Evolutionary conservation across 768 basidiomycete species (phyloP), one percentile per base, ranked within the genome.

Genomic region (Boletus vermiculosoides): DNA sequence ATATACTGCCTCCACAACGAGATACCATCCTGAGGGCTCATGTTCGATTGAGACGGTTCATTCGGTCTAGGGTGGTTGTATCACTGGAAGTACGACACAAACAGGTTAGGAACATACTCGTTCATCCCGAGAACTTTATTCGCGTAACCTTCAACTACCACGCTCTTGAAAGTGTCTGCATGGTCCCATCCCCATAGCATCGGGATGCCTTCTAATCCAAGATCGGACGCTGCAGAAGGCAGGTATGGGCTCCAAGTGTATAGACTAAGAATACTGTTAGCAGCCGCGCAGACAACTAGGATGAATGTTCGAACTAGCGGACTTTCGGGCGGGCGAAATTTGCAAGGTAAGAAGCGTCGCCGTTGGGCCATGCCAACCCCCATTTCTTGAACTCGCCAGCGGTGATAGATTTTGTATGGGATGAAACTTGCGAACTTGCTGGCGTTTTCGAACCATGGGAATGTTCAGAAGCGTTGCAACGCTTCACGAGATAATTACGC

Each of bases 101-200:
- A 46, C 45, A 40, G 41, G 16, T 22, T 42, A 10, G n/a, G 2
- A 48, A 63, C 83, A 20, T 64, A 92, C 92, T 93, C 93, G 67
- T 95, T 96, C 73, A 83, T 77, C 49, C 85, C 88, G n/a, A 92
- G 63, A 46, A 82, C 82, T 54, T 72, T 71, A 22, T 75, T 71
- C 37, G 86, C 81, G 63, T 87, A 84, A 39, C 83, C 83, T 16
- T 69, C 59, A 47, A 77, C 72, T 31, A 86, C 80, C 42, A 73
- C 56, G 2, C 66, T 67, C 55, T 76, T 61, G 69, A 88, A 88
- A 16, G 80, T 75, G 8, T 52, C 58, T 25, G 78, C 66, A 52
- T 88, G 78, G 30, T 79, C 76, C 8, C 68, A 61, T 58, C 88
- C 85, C 90, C 90, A 92, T 1, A 92, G 69, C 88, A 90, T 90